Evolutionary conservation across 2,329 filamentous ascomycete genomes (phyloP), one percentile per base, ranked within the genome.

Genomic region (Alternaria hordeiaustralica): DNA sequence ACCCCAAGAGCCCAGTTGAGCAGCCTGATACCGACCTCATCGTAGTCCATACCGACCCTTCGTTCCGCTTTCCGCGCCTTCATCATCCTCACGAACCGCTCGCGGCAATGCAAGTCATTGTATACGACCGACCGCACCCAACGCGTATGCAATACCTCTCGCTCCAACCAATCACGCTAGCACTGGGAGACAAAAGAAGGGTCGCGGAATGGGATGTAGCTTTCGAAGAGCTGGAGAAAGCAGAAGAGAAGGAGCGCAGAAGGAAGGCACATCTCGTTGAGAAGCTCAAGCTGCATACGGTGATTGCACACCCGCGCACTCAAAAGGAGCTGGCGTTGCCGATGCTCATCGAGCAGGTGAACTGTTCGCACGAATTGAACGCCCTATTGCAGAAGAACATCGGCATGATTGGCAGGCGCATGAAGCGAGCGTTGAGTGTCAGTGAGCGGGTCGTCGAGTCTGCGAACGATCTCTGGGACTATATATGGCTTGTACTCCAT

Each of bases 131-230:
- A 50, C 96, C 96, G 1, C 87, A 91, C 60, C 95, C 96, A 0
- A 89, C 87, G 30, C 88, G 90, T 59, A 98, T 99, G 96, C 95
- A 99, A 80, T 99, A 98, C 79, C 91, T 98, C 71, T 99, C 96
- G 1, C 84, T 97, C 20, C 88, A 89, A 26, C 95, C 96, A 0
- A 98, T 99, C 55, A 90, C 94, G 1, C 85, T 99, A 45, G 94
- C 94, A 0, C 84, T 99, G 13, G 92, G 87, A 3, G 75, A 79
- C 58, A 93, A 95, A 71, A 84, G 69, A 61, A 83, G 75, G 53
- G 80, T 72, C 49, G 58, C 81, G 78, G 75, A 71, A 33, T 82
- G 78, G 67, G 75, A 80, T 53, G 70, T 78, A 18, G 77, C 82
- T 9, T 82, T 84, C 15, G 85, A 70, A 36, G 84, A 86, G 59